phyloP scores from a whole-genome alignment of 2,329 filamentous ascomycete species.

The Aureobasidium sp. region DNA sequence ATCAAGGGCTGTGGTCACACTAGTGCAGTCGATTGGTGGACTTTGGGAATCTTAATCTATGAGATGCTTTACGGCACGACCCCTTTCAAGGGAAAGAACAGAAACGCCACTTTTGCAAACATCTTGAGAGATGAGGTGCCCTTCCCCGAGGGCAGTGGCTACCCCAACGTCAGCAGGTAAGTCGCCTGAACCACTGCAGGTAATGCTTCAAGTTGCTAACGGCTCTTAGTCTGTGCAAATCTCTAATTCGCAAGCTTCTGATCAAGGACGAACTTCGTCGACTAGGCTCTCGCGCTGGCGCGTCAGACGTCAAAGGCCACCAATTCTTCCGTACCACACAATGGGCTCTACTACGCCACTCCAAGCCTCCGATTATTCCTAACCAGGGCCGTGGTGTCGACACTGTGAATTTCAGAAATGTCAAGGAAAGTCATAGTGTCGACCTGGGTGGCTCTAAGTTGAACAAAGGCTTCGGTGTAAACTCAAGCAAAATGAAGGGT shows the following conservation, averaged over 20 bases:
- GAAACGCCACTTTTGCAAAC: slow-evolving; percentile 96
- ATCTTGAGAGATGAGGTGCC: slow-evolving; percentile 92
- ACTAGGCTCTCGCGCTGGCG: slow-evolving; percentile 85
- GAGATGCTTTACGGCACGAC: slow-evolving; percentile 99
- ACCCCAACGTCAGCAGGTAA: slow-evolving; percentile 86
- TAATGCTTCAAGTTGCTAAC: neutral
- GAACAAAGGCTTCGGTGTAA: slow-evolving; percentile 29
- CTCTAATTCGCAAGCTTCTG: slow-evolving; percentile 86
- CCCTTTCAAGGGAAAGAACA: slow-evolving; percentile 98
- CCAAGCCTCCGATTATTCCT: slow-evolving; percentile 95
- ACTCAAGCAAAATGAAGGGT: slow-evolving; percentile 50
- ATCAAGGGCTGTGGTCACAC: slow-evolving; percentile 99
- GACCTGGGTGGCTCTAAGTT: slow-evolving; percentile 58
- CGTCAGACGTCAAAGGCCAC: slow-evolving; percentile 92
- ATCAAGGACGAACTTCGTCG: slow-evolving; percentile 97
- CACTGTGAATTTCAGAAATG: slow-evolving; percentile 93
- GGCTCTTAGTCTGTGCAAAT: slow-evolving; percentile 74
- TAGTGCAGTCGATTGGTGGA: slow-evolving; percentile 99
- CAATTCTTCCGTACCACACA: slow-evolving; percentile 94
- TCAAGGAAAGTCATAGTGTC: slow-evolving; percentile 94
- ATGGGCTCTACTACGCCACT: slow-evolving; percentile 94
- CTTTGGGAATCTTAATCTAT: slow-evolving; percentile 90
- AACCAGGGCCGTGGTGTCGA: slow-evolving; percentile 84
- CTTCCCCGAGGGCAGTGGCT: slow-evolving; percentile 81
- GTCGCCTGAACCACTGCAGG: slow-evolving; percentile 28